These are phyloP conservation scores for Fusarium sp. DNA, from an alignment of 2,329 filamentous ascomycete species.

Conservation along the genomic window DNA sequence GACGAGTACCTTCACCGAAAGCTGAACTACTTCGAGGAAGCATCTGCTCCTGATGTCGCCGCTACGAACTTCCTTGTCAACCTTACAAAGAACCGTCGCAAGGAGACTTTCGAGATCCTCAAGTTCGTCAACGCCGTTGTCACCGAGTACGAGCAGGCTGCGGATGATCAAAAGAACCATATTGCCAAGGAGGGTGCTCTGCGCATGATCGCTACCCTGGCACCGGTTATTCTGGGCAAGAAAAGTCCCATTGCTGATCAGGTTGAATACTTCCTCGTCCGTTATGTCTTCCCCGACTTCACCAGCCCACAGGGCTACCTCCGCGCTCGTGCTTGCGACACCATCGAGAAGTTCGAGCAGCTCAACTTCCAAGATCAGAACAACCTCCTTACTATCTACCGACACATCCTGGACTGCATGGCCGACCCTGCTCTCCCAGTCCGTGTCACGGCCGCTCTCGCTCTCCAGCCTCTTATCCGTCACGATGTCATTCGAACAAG, in stretches of 20 bases:
- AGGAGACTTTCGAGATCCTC: constrained; percentile 94
- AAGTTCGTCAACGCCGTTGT: constrained; percentile 96
- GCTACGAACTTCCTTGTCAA: constrained; percentile 97
- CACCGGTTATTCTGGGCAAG: constrained; percentile 94
- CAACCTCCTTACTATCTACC: constrained; percentile 95
- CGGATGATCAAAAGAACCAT: constrained; percentile 91
- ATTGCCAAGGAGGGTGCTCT: constrained; percentile 96
- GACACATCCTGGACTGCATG: constrained; percentile 97
- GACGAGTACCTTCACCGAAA: constrained; percentile 98
- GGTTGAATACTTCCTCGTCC: constrained; percentile 97
- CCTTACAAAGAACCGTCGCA: constrained; percentile 91
- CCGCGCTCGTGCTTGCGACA: constrained; percentile 94
- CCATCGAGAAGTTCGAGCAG: constrained; percentile 96
- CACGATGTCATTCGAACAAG: constrained; percentile 93
- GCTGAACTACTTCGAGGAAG: constrained; percentile 97
- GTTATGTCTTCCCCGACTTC: constrained; percentile 98
- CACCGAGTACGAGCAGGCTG: constrained; percentile 86
- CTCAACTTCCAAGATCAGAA: constrained; percentile 96
- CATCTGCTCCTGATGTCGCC: constrained; percentile 92
- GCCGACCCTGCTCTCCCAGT: constrained; percentile 93
- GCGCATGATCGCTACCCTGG: constrained; percentile 95
- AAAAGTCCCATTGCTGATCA: constrained; percentile 98
- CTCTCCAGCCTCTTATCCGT: constrained; percentile 92
- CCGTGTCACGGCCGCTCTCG: constrained; percentile 91
- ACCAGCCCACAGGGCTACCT: constrained; percentile 91